A percentile compares a stretch with the other conserved stretches of the same genome.
Evolutionary conservation across 805 yeast genomes (phyloP).

Genomic region (Pichia manshurica): DNA sequence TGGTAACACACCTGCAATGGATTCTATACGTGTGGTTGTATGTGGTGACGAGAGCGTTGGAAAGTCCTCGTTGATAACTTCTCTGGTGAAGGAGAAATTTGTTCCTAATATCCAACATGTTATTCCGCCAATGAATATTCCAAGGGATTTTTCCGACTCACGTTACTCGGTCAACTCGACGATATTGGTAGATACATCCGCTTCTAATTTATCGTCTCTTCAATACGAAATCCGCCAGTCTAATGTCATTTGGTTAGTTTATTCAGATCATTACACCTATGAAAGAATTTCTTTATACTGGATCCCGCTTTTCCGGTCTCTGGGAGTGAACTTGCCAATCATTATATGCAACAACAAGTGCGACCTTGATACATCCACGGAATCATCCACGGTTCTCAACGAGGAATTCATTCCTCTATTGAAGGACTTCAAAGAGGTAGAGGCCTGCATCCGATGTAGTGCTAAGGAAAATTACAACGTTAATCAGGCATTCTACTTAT

Average conservation of each 20-base stretch:
- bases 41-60: slow-evolving; percentile 96
- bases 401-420: slow-evolving; percentile 84
- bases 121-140: slow-evolving; percentile 79
- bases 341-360: slow-evolving; percentile 74
- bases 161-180: slow-evolving; percentile 60
- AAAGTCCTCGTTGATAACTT: slow-evolving; percentile 70
- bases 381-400: slow-evolving; percentile 42
- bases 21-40: slow-evolving; percentile 71
- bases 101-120: slow-evolving; percentile 73
- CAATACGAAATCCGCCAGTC: slow-evolving; percentile 76
- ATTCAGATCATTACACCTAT: slow-evolving; percentile 89
- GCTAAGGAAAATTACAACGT: slow-evolving; percentile 82
- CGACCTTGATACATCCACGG: slow-evolving; percentile 22
- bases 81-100: slow-evolving; percentile 76
- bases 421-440: slow-evolving; percentile 90
- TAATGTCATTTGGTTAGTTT: slow-evolving; percentile 91
- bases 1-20: slow-evolving; percentile 21
- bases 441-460: slow-evolving; percentile 82
- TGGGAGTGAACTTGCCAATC: slow-evolving; percentile 93
- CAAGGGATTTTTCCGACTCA: slow-evolving; percentile 59
- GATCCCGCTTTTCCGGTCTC: slow-evolving; percentile 87
- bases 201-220: slow-evolving; percentile 54
- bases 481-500: slow-evolving; percentile 85
- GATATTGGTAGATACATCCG: slow-evolving; percentile 72
- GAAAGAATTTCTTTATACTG: slow-evolving; percentile 89